Evolutionary conservation across 2,329 filamentous ascomycete species (phyloP), one percentile per base, ranked within the genome.

Genomic region (Diaporthe citri): DNA sequence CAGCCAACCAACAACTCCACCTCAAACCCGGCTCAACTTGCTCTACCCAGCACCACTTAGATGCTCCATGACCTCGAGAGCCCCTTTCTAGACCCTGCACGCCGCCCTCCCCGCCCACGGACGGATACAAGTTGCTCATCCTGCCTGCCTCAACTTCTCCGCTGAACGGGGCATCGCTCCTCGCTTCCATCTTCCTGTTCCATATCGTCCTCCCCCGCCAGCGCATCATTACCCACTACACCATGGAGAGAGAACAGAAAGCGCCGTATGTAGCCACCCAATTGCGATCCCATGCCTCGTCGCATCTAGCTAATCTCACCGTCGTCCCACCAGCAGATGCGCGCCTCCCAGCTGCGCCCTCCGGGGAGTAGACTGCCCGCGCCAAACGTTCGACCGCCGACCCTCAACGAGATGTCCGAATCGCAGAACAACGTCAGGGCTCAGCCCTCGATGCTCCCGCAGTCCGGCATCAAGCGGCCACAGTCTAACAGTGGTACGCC

Each of bases 341-440:
- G 72, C 78, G 76, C 76, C 66, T 82, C 79, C 17, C 77, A 77
- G 66, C 73, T 79, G 60, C 73, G 76, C 55, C 72, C 71, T n/a
- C 76, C 76, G 31, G 74, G 74, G 25, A 79, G 77, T 59, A 74
- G 77, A 10, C 71, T 78, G 55, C 78, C 78, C 66, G 67, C 77
- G 75, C 67, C 78, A 67, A 69, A 76, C 73, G 15, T 77, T 39
- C 70, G 74, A 20, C 71, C 79, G 15, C 57, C 80, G 43, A 82
- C 81, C 62, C 85, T 92, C 22, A 82, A 86, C 13, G 90, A 92
- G 79, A 88, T 90, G 78, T 87, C 85, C 79, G 89, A 91, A 10
- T 91, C 90, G n/a, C 89, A 92, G 79, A 86, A 84, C 82, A 93
- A 93, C 80, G 82, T 87, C 57, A 88, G 90, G 69, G 81, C 83